These are phyloP conservation scores for Aspergillus coremiiformis DNA, from an alignment of 495 filamentous ascomycete species.

Conservation along the genomic window DNA sequence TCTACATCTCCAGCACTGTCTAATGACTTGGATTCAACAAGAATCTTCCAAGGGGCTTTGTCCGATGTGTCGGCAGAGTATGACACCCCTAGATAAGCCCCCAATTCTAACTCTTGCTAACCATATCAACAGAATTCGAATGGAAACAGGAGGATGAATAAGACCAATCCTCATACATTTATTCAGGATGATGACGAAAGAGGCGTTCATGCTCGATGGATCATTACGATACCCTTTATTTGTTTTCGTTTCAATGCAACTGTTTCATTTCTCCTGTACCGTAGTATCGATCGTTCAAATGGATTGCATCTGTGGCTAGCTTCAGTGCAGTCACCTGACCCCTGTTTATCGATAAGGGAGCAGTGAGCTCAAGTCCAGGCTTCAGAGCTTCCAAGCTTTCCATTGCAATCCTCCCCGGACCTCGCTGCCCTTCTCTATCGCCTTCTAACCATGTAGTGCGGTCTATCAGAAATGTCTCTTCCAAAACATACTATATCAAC, in stretches of 20 bases:
- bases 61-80: conserved; percentile 97
- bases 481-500: conserved; percentile 22
- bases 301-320: background rate
- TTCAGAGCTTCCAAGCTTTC: background rate
- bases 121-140: conserved; percentile 53
- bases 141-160: conserved; percentile 49
- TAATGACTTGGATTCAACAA: conserved; percentile 91
- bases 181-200: background rate
- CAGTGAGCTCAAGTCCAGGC: background rate
- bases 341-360: conserved; percentile 13
- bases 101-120: conserved; percentile 16
- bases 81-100: conserved; percentile 20
- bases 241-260: background rate
- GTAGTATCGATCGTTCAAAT: background rate
- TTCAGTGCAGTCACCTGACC: conserved; percentile 2
- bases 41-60: conserved; percentile 90
- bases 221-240: conserved; percentile 17
- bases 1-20: conserved; percentile 66
- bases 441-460: conserved; percentile 31
- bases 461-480: conserved; percentile 31
- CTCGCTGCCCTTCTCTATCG: conserved; percentile 4
- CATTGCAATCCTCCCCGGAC: background rate
- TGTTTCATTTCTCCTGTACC: background rate
- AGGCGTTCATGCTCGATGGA: conserved; percentile 9
- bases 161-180: conserved; percentile 4